These are phyloP conservation scores for Diaporthe sp. DNA, from an alignment of 2,329 filamentous ascomycete species.

Conservation along the genomic window DNA sequence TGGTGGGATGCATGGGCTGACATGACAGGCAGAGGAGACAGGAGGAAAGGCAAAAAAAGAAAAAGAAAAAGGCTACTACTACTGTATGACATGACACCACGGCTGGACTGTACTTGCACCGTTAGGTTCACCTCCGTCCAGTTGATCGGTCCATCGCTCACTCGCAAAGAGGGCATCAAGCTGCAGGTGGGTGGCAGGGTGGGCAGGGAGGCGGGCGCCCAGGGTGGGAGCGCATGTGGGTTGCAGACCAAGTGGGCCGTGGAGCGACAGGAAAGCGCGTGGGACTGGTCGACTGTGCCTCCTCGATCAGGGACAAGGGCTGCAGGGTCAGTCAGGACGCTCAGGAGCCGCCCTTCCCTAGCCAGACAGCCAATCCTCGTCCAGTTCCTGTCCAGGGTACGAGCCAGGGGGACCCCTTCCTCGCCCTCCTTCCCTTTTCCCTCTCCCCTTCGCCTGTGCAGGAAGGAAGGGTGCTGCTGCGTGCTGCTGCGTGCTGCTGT, in stretches of 20 bases:
- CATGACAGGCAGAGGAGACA: slow-evolving; percentile 1
- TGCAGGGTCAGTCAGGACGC: slow-evolving; percentile 31
- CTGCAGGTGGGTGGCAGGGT: slow-evolving; percentile 31
- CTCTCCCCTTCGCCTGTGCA: slow-evolving; percentile 5
- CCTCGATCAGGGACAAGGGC: slow-evolving; percentile 26
- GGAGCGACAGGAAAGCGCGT: slow-evolving; percentile 28
- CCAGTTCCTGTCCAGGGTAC: not conserved
- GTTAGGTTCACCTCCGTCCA: not conserved
- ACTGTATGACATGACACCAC: not conserved
- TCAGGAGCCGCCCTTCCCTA: slow-evolving; percentile 27
- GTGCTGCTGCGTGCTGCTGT: not conserved
- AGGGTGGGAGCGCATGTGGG: slow-evolving; percentile 34
- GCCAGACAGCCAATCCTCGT: slow-evolving; percentile 23
- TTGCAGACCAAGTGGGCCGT: slow-evolving; percentile 33
- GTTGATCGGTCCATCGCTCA: slow-evolving; percentile 2
- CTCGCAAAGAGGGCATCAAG: slow-evolving; percentile 9
- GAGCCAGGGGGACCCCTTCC: slow-evolving; percentile 21
- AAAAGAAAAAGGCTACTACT: not conserved
- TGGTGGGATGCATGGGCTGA: slow-evolving; percentile 24
- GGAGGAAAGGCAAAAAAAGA: not conserved
- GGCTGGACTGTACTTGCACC: slow-evolving; percentile 9
- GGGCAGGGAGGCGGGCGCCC: slow-evolving; percentile 21
- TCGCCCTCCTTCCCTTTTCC: slow-evolving; percentile 30
- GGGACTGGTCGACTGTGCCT: slow-evolving; percentile 32
- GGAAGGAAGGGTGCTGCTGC: not conserved